Evolutionary conservation across 768 basidiomycete species (phyloP).

Genomic region (Trametes punicea): DNA sequence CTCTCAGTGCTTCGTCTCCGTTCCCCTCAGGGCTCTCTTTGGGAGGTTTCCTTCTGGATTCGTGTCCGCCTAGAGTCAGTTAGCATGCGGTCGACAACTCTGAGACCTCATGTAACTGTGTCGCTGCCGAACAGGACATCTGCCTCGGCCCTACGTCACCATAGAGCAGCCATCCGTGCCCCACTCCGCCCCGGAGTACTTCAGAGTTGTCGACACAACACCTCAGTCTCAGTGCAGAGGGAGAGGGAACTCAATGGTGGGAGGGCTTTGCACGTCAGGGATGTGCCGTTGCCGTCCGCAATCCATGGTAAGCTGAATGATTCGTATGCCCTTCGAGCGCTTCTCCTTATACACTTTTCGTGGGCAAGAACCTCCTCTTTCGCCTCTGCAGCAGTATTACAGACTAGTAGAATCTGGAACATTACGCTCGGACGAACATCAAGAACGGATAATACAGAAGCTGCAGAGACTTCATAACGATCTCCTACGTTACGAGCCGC

Average conservation of each 20-base stretch:
- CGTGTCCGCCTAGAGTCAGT: neutral
- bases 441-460: conserved; percentile 77
- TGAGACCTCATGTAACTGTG: neutral
- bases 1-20: neutral
- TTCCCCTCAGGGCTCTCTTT: neutral
- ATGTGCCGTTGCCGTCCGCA: neutral
- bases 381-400: conserved; percentile 40
- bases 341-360: neutral
- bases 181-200: neutral
- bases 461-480: conserved; percentile 78
- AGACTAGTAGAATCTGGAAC: conserved; percentile 47
- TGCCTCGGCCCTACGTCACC: neutral
- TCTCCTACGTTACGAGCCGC: conserved; percentile 68
- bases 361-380: neutral
- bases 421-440: conserved; percentile 76
- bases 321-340: neutral
- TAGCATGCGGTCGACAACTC: conserved; percentile 9
- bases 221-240: conserved; percentile 6
- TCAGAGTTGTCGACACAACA: conserved; percentile 5
- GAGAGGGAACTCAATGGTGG: conserved; percentile 1
- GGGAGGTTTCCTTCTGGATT: neutral
- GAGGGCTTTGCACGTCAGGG: neutral
- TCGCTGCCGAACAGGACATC: conserved; percentile 1
- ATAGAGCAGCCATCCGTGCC: neutral
- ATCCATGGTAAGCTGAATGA: neutral